Conservation (phyloP, 345 rosid genomes). For the Dipteronia sinensis region DNA sequence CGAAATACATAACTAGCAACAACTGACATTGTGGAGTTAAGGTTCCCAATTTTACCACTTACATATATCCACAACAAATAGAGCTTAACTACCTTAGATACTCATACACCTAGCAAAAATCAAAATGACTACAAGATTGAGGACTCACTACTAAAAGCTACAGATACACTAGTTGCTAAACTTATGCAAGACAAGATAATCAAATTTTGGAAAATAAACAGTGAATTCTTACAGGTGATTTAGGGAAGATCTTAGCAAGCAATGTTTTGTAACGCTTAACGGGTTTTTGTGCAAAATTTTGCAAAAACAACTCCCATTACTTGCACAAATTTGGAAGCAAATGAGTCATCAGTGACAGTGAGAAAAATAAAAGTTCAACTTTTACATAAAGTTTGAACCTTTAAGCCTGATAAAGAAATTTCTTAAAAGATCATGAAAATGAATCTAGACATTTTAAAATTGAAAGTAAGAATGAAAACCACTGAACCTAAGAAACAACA, state of each 20-base stretch:
- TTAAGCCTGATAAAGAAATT: background rate
- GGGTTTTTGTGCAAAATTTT: conserved; percentile 86
- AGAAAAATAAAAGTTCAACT: background rate
- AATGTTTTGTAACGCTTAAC: conserved; percentile 95
- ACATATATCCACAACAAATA: conserved; percentile 4
- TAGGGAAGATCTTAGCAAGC: conserved; percentile 91
- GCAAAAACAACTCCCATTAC: conserved; percentile 89
- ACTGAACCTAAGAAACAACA: background rate
- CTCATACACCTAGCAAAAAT: background rate
- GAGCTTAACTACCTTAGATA: background rate
- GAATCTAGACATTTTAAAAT: background rate
- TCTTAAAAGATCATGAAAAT: background rate
- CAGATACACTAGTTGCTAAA: background rate
- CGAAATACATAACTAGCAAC: background rate
- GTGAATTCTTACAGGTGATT: conserved; percentile 63
- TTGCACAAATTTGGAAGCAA: conserved; percentile 34
- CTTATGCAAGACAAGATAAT: background rate
- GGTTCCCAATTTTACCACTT: background rate
- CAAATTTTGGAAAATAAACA: background rate
- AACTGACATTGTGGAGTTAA: background rate
- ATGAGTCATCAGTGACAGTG: conserved; percentile 8
- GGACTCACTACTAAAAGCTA: background rate
- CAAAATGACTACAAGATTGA: background rate
- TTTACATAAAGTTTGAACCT: background rate
- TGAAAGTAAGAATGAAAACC: background rate